These are phyloP conservation scores for Ligustrum vulgare DNA, from an alignment of 257 asterid species.

Conservation along the genomic window DNA sequence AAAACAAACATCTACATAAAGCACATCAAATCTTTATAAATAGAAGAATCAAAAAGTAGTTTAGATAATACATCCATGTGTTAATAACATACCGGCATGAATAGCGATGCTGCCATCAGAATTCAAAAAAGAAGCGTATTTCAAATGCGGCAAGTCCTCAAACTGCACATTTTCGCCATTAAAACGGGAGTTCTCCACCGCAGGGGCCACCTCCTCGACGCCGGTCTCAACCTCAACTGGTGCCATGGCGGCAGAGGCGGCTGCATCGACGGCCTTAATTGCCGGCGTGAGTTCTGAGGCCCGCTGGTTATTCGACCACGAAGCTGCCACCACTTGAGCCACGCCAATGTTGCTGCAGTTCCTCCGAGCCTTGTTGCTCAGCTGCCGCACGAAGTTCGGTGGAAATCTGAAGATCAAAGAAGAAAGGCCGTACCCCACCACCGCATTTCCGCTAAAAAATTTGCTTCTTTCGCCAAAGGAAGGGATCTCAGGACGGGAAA, in stretches of 20 bases:
- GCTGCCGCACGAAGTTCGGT: constrained; percentile 97
- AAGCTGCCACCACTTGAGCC: constrained; percentile 96
- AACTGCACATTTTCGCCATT: constrained; percentile 50
- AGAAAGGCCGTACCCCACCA: constrained; percentile 39
- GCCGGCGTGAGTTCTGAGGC: constrained; percentile 36
- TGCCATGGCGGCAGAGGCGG: constrained; percentile 39
- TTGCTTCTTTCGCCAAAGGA: constrained; percentile 27
- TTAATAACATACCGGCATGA: constrained; percentile 76
- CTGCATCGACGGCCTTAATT: constrained; percentile 68
- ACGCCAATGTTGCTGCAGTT: constrained; percentile 98
- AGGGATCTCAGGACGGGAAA: constrained; percentile 57
- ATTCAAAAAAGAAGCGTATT: constrained; percentile 65
- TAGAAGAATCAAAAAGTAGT: not conserved
- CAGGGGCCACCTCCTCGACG: constrained; percentile 42
- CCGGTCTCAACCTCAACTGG: constrained; percentile 36
- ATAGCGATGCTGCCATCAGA: constrained; percentile 82
- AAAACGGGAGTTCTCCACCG: constrained; percentile 30
- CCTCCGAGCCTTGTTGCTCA: constrained; percentile 86
- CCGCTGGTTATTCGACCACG: constrained; percentile 74
- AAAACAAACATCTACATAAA: not conserved
- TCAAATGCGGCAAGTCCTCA: constrained; percentile 44
- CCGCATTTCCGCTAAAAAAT: constrained; percentile 16
- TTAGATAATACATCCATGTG: not conserved
- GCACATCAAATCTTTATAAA: not conserved
- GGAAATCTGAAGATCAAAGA: constrained; percentile 75